These are phyloP conservation scores for Fusarium sp. DNA, from an alignment of 2,329 filamentous ascomycete genomes.

Conservation along the genomic window DNA sequence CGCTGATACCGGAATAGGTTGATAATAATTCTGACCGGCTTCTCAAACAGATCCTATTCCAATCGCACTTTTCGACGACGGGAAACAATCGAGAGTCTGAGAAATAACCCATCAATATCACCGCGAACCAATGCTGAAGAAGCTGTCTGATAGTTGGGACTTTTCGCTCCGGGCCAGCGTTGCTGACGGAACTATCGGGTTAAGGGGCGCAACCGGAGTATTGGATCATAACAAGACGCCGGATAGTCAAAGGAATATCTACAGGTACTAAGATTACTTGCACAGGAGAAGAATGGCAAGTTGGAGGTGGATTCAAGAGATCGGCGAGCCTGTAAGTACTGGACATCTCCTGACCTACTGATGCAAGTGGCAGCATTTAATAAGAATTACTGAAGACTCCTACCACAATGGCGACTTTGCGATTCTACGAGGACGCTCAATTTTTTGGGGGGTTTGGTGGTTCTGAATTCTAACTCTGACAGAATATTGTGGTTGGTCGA, in stretches of 20 bases:
- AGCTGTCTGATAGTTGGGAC: neutral
- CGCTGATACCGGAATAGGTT: neutral
- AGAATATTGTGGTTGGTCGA: neutral
- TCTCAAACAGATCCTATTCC: neutral
- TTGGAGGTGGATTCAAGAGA: neutral
- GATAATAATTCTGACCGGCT: neutral
- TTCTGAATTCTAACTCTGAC: neutral
- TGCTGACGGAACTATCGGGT: neutral
- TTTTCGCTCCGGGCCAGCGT: neutral
- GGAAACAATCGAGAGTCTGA: neutral
- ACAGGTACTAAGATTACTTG: no score
- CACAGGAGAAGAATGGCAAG: neutral
- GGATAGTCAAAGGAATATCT: neutral
- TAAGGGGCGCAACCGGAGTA: neutral
- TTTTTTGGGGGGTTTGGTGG: neutral
- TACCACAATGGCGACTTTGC: neutral
- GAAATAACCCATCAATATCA: no score
- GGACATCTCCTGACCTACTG: neutral
- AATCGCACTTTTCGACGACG: neutral
- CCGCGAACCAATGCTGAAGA: neutral
- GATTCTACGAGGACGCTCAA: neutral
- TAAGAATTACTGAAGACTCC: neutral
- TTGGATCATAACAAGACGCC: neutral
- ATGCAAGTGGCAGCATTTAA: neutral
- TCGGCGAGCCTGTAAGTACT: neutral